A percentile compares a stretch with the other conserved stretches of the same genome.
Evolutionary conservation across 352 stramenopile species (phyloP).

Genomic region (Peronospora tabacina): DNA sequence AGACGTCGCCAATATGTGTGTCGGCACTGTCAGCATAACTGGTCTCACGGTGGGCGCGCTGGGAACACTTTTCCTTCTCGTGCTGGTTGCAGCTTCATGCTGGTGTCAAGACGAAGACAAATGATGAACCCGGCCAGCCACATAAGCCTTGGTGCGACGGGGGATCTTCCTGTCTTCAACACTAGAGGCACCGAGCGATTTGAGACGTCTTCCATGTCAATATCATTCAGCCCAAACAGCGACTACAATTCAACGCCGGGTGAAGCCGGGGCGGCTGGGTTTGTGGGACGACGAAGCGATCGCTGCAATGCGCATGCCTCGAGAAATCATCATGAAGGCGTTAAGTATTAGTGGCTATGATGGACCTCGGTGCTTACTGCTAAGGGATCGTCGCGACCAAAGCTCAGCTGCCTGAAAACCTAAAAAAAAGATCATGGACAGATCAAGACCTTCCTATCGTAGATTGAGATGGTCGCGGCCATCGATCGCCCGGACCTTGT

Average conservation of each 20-base stretch:
- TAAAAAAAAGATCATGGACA: constrained; percentile 28
- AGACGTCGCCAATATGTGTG: neutral
- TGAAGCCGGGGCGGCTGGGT: neutral
- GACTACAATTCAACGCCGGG: neutral
- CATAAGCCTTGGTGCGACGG: constrained; percentile 12
- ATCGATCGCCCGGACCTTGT: constrained; percentile 49
- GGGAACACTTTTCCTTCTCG: constrained; percentile 4
- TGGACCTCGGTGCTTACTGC: constrained; percentile 34
- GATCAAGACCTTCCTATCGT: constrained; percentile 36
- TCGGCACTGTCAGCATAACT: constrained; percentile 9
- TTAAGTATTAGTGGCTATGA: constrained; percentile 36
- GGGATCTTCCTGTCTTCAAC: constrained; percentile 20
- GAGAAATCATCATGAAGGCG: constrained; percentile 32
- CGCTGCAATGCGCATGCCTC: constrained; percentile 26
- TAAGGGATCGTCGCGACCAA: constrained; percentile 38
- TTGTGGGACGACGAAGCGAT: constrained; percentile 29
- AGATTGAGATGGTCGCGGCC: too few species aligned
- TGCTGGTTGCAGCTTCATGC: constrained; percentile 11
- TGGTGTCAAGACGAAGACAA: constrained; percentile 6
- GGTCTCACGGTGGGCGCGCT: constrained; percentile 11
- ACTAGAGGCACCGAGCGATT: constrained; percentile 23
- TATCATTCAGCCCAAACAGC: constrained; percentile 8
- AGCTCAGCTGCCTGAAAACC: constrained; percentile 22
- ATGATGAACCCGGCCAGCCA: constrained; percentile 7
- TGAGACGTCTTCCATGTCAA: constrained; percentile 18